Evolutionary conservation across 306 rosid genomes (phyloP).

Genomic region (Prosopis cineraria): DNA sequence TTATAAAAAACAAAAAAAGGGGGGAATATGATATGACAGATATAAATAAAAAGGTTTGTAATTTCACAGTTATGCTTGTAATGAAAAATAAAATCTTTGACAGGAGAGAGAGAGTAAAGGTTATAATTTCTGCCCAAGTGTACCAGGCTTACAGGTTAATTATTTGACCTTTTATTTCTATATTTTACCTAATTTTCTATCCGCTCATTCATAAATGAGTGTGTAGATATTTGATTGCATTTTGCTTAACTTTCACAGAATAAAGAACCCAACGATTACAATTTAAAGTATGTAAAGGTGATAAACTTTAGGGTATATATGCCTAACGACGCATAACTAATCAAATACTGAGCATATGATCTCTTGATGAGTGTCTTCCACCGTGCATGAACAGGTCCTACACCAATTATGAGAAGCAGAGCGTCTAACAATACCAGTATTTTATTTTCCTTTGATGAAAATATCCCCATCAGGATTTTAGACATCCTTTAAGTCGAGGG

Average conservation of each 20-base stretch:
- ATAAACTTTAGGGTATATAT: background rate
- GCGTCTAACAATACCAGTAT: background rate
- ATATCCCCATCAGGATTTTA: background rate
- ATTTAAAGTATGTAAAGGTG: background rate
- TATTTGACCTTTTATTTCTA: background rate
- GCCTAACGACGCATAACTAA: background rate
- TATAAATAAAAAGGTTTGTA: too few species aligned
- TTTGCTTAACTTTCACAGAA: background rate
- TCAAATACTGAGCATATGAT: background rate
- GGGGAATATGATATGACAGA: background rate
- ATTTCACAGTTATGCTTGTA: background rate
- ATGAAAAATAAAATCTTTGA: background rate
- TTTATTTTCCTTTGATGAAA: background rate
- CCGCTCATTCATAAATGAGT: background rate
- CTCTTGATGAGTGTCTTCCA: background rate
- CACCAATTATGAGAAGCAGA: background rate
- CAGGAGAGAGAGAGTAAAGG: background rate
- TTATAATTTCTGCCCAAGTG: background rate
- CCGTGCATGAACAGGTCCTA: background rate
- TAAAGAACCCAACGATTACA: background rate
- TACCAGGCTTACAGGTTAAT: too few species aligned
- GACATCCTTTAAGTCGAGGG: slow-evolving; percentile 12
- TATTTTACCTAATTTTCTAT: too few species aligned
- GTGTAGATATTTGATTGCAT: background rate
- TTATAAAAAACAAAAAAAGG: background rate